A percentile compares a stretch with the other conserved stretches of the same genome.
Evolutionary conservation across 495 filamentous ascomycete genomes (phyloP).

Genomic region (Aspergillus saccharolyticus): DNA sequence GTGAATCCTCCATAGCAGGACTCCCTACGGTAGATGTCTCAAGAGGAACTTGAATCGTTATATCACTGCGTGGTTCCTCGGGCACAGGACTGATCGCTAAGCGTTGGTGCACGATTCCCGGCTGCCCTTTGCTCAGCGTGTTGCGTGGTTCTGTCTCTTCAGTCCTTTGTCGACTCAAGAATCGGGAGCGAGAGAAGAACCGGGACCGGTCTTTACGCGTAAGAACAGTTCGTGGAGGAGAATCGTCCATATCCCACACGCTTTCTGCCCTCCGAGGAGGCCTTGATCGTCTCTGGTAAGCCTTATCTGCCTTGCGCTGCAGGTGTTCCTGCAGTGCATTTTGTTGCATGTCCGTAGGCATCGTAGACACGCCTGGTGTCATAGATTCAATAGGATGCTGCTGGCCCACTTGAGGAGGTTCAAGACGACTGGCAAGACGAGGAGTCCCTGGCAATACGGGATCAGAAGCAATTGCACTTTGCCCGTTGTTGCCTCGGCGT

Average conservation of each 20-base stretch:
- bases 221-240: constrained; percentile 24
- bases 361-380: constrained; percentile 7
- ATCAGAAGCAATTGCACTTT: constrained; percentile 30
- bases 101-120: constrained; percentile 10
- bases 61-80: constrained; percentile 7
- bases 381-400: not conserved
- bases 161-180: constrained; percentile 10
- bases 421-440: constrained; percentile 13
- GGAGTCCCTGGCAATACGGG: constrained; percentile 31
- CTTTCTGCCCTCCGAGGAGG: constrained; percentile 28
- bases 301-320: constrained; percentile 11
- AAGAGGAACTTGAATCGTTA: constrained; percentile 1
- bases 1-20: not conserved
- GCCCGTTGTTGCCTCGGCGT: constrained; percentile 34
- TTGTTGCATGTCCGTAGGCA: not conserved
- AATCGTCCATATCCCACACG: constrained; percentile 37
- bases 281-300: constrained; percentile 18
- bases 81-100: constrained; percentile 13
- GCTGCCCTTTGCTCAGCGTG: not conserved
- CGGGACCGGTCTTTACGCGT: constrained; percentile 23
- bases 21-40: not conserved
- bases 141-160: constrained; percentile 7
- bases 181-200: constrained; percentile 11
- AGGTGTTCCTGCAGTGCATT: constrained; percentile 15
- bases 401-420: not conserved